Evolutionary conservation across 495 filamentous ascomycete genomes (phyloP).

Genomic region (Penicillium subrubescens): DNA sequence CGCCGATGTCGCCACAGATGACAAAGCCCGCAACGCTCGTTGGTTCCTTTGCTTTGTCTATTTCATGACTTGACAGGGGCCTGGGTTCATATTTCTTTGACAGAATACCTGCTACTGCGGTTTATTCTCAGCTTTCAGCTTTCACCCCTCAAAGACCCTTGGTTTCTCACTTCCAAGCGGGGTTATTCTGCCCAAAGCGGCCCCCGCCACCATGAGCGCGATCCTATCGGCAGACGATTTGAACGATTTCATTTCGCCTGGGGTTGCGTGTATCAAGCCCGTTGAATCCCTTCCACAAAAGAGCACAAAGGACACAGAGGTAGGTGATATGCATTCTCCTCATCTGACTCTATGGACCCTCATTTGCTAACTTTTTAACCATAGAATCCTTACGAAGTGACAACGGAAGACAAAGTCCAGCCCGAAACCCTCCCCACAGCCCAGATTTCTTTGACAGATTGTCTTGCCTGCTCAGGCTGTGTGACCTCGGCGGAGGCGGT

Average conservation of each 20-base stretch:
- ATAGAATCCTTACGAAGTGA: constrained; percentile 80
- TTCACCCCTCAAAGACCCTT: not conserved
- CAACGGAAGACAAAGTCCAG: constrained; percentile 79
- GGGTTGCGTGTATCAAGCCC: constrained; percentile 97
- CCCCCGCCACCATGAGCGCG: constrained; percentile 72
- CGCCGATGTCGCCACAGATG: constrained; percentile 44
- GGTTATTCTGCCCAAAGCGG: constrained; percentile 14
- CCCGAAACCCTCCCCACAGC: constrained; percentile 63
- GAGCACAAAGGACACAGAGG: constrained; percentile 36
- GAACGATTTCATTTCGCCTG: constrained; percentile 98
- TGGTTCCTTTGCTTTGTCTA: constrained; percentile 20
- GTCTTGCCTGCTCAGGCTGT: constrained; percentile 95
- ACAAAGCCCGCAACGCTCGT: constrained; percentile 36
- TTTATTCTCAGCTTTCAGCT: not conserved
- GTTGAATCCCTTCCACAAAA: constrained; percentile 81
- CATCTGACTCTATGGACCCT: not conserved
- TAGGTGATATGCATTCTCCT: constrained; percentile 21
- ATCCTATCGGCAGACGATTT: constrained; percentile 95
- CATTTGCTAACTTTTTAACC: constrained; percentile 27
- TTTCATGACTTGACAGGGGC: not conserved
- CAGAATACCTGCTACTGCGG: not conserved
- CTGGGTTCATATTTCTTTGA: not conserved
- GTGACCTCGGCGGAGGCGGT: constrained; percentile 97
- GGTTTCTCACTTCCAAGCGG: constrained; percentile 11
- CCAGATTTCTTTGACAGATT: constrained; percentile 95